These are phyloP conservation scores for Chlorella sorokiniana DNA, from an alignment of 139 green algal species.

Conservation along the genomic window DNA sequence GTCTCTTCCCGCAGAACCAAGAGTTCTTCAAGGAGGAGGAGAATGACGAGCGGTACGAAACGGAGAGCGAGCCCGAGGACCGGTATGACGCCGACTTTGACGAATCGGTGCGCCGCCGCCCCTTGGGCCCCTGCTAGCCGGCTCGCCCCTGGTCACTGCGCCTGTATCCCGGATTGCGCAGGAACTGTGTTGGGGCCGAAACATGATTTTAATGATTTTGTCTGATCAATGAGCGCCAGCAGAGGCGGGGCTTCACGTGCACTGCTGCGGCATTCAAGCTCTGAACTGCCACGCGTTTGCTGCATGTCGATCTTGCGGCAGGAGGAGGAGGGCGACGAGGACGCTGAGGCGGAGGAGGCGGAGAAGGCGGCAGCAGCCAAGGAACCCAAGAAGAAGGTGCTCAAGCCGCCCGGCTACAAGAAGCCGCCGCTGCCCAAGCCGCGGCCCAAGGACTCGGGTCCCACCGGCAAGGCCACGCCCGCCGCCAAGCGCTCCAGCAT, in stretches of 20 bases:
- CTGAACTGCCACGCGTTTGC: neutral
- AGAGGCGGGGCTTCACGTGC: too few relatives aligned
- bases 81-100: conserved; percentile 82
- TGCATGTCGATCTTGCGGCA: conserved; percentile 3
- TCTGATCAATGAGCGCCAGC: too few relatives aligned
- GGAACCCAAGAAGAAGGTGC: conserved; percentile 46
- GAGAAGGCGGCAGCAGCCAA: conserved; percentile 9
- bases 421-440: conserved; percentile 25
- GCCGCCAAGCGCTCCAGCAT: conserved; percentile 8
- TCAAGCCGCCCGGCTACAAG: conserved; percentile 51
- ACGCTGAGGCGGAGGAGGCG: conserved; percentile 30
- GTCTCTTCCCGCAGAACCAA: conserved; percentile 44
- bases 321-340: conserved; percentile 45
- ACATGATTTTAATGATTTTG: too few relatives aligned
- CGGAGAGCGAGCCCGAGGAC: conserved; percentile 69
- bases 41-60: conserved; percentile 70
- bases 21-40: conserved; percentile 80
- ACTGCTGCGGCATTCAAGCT: too few relatives aligned
- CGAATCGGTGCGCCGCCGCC: conserved; percentile 55
- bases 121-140: too few relatives aligned
- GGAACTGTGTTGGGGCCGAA: too few relatives aligned
- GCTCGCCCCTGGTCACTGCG: too few relatives aligned
- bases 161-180: too few relatives aligned
- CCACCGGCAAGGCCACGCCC: neutral
- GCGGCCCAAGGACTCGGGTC: neutral